Base-by-base conservation (phyloP, 2,329 filamentous ascomycete genomes). In the Reticulascus tulasneorum region DNA sequence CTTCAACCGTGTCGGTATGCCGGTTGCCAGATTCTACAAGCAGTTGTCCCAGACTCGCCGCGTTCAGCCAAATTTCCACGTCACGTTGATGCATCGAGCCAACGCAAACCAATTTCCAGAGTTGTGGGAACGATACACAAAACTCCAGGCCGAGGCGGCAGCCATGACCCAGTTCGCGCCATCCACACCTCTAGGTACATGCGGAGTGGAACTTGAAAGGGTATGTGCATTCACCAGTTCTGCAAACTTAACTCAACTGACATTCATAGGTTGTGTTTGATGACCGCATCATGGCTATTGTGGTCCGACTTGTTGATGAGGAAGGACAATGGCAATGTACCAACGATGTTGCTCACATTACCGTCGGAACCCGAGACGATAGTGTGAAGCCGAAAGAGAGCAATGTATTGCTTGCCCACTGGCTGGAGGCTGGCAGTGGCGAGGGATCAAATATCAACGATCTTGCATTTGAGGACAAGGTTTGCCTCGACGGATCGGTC, bases 351-450 rank as follows among this genome's bases (percentile, higher is more conserved):
- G 80, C 90, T 9, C 93, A 98, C 57, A 78, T 98, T 41, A 98
- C 93, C 0, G 72, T 97, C 7, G 93, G 93, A 15, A 98, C 93
- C 1, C 77, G 80, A 9, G 75, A 81, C 47, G 62, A 71, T 29
- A 60, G 70, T 7, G 78, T 97, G 52, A 97, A 96, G 66, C 91
- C 93, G 0, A 90, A 86, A 62, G 91, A 98, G 68, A 94, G 90
- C 64, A 98, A 98, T 55, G 82, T 87, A 40, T 50, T 98, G 53
- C 60, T 98, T 39, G 71, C 71, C 45, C 69, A 70, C 41, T 97
- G 91, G 91, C 55, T 93, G 43, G 71, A 82, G 44, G 47, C 60
- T 20, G 76, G 74, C 1, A 58, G 61, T 17, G 62, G 65, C 3
- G 61, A 50, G 2, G 58, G 59, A n/a, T 67, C 62, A 23, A 55